These are phyloP conservation scores for Tagetes erecta DNA, from an alignment of 129 eudicot genomes.

Conservation along the genomic window DNA sequence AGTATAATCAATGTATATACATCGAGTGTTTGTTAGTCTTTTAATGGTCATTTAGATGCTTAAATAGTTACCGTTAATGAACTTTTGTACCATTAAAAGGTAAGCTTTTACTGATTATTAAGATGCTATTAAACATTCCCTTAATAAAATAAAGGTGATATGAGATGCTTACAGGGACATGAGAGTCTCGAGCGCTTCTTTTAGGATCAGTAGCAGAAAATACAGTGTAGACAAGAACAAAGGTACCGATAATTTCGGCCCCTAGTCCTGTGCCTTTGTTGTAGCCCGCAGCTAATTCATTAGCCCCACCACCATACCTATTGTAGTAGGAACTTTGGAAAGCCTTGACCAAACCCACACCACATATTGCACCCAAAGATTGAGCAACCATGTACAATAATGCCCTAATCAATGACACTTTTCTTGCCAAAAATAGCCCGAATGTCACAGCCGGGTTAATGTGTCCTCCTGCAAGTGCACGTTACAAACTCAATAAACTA, in stretches of 20 bases:
- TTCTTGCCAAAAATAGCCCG: constrained; percentile 80
- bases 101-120: no score
- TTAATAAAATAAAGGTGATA: neutral
- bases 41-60: no score
- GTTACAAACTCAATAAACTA: neutral
- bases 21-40: no score
- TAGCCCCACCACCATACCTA: constrained; percentile 83
- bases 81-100: no score
- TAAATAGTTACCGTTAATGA: no score
- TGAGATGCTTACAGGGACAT: constrained; percentile 72
- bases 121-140: no score
- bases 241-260: constrained; percentile 86
- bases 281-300: constrained; percentile 58
- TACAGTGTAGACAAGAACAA: constrained; percentile 82
- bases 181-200: constrained; percentile 93
- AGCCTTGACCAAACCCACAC: constrained; percentile 85
- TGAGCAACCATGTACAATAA: constrained; percentile 82
- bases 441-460: constrained; percentile 93
- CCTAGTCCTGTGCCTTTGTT: constrained; percentile 75
- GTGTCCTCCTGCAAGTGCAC: constrained; percentile 65
- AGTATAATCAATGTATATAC: no score
- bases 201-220: constrained; percentile 91
- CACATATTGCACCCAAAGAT: constrained; percentile 81
- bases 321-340: constrained; percentile 67
- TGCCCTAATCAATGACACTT: constrained; percentile 79